phyloP scores from a whole-genome alignment of 805 yeast species.

The Sugiyamaella chiloensis region DNA sequence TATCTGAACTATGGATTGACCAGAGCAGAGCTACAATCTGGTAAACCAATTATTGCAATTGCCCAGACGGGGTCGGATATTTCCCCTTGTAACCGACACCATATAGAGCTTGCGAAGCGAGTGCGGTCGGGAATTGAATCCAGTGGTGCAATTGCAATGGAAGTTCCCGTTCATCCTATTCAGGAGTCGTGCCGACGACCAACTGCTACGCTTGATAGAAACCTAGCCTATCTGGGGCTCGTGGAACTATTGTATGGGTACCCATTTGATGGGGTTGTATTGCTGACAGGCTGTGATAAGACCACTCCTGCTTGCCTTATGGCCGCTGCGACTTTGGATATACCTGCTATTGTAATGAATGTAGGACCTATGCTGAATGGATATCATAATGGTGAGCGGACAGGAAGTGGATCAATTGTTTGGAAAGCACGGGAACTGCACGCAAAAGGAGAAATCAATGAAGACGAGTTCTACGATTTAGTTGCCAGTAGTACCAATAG shows the following conservation, averaged over 20 bases:
- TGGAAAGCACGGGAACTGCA: constrained; percentile 26
- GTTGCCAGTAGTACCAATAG: constrained; percentile 54
- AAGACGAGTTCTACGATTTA: constrained; percentile 25
- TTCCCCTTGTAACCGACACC: constrained; percentile 28
- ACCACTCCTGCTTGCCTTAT: constrained; percentile 53
- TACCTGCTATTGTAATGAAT: constrained; percentile 51
- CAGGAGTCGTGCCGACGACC: constrained; percentile 30
- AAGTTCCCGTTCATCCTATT: constrained; percentile 29
- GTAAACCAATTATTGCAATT: constrained; percentile 81
- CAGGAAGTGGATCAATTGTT: constrained; percentile 29
- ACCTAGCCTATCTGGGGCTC: constrained; percentile 25
- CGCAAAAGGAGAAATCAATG: constrained; percentile 25
- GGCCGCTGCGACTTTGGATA: constrained; percentile 54
- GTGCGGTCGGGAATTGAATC: constrained; percentile 28
- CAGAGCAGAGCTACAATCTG: constrained; percentile 43
- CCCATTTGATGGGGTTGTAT: constrained; percentile 23
- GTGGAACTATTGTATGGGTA: constrained; percentile 27
- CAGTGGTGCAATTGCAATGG: constrained; percentile 27
- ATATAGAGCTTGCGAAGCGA: constrained; percentile 24
- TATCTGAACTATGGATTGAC: constrained; percentile 29
- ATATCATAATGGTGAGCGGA: constrained; percentile 20
- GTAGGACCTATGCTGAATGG: constrained; percentile 42
- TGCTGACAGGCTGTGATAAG: constrained; percentile 42
- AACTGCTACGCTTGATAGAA: constrained; percentile 27
- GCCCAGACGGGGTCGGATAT: constrained; percentile 81